Evolutionary conservation across 2,329 filamentous ascomycete genomes (phyloP), one percentile per base, ranked within the genome.

Genomic region (Sphaerulina populicola): DNA sequence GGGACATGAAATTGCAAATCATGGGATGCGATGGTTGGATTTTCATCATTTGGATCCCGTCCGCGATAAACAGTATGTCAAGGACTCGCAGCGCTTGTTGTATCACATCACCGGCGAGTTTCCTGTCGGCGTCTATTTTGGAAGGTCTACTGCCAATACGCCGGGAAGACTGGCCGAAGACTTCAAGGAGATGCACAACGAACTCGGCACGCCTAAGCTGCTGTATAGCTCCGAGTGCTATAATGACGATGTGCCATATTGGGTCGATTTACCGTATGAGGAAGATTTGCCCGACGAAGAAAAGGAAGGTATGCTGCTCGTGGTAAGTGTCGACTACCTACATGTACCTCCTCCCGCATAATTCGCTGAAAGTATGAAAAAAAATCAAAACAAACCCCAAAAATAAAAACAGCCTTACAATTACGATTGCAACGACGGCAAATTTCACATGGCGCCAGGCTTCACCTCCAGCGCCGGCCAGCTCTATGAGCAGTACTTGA

Each of bases 211-310:
- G 36, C 55, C 57, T 45, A 69, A 71, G 49, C 68, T 79, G 0
- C 60, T 77, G 0, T 79, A 74, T 69, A 69, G 70, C 18, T 68
- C 66, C 12, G 77, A 80, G 54, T 71, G 69, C 0, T 79, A 78
- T 52, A 74, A 75, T 11, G 77, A 79, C 51, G 77, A 79, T 51
- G 65, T 79, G 5, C 76, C 77, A 0, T 79, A 78, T 62, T 79
- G 76, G 77, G 67, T 73, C 4, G 76, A 79, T 57, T 63, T 79
- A 1, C 75, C 75, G 0, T 65, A 69, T 29, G 77, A 79, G 63
- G 65, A 69, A 6, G 63, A 69, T 8, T 47, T 64, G 33, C 63
- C 64, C 14, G 60, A 64, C 23, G 56, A 58, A 6, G 60, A 72
- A 42, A 62, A 64, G 21, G 65, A 71, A 47, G 70, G 70, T 4